These are phyloP conservation scores for Inga laurina DNA, from an alignment of 306 rosid species.

Conservation along the genomic window DNA sequence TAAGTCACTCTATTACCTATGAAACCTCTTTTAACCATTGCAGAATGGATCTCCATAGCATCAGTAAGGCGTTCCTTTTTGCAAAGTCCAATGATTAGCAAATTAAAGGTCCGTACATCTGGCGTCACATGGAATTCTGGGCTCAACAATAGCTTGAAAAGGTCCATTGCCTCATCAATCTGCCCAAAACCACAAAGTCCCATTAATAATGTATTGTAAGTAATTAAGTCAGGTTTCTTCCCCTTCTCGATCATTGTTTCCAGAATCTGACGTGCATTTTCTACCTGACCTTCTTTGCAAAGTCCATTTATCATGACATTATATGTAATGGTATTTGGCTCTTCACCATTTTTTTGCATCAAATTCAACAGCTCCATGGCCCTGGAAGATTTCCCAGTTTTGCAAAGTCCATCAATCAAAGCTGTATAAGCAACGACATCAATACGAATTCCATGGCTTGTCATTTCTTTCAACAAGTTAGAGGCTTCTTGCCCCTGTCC, in stretches of 20 bases:
- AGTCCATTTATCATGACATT: constrained; percentile 76
- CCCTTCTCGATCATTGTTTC: constrained; percentile 69
- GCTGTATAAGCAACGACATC: constrained; percentile 65
- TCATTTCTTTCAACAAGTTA: constrained; percentile 62
- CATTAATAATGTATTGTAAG: constrained; percentile 66
- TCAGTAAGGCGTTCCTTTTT: constrained; percentile 51
- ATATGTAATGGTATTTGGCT: constrained; percentile 62
- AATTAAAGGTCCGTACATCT: constrained; percentile 53
- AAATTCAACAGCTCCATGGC: constrained; percentile 57
- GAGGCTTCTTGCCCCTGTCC: constrained; percentile 71
- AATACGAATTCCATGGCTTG: constrained; percentile 44
- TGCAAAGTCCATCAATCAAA: constrained; percentile 78
- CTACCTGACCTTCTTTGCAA: constrained; percentile 67
- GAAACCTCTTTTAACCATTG: constrained; percentile 63
- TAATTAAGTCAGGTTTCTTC: constrained; percentile 65
- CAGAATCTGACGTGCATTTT: constrained; percentile 53
- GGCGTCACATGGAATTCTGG: constrained; percentile 53
- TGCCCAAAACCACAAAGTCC: constrained; percentile 59
- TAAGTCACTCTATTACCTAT: constrained; percentile 52
- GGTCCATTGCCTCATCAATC: constrained; percentile 64
- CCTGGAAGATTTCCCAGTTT: constrained; percentile 53
- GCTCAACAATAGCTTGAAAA: constrained; percentile 50
- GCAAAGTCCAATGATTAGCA: constrained; percentile 64
- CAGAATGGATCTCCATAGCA: constrained; percentile 51
- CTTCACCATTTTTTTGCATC: constrained; percentile 65